Conservation (phyloP, 495 filamentous ascomycete genomes). For the Lindgomyces ingoldianus region DNA sequence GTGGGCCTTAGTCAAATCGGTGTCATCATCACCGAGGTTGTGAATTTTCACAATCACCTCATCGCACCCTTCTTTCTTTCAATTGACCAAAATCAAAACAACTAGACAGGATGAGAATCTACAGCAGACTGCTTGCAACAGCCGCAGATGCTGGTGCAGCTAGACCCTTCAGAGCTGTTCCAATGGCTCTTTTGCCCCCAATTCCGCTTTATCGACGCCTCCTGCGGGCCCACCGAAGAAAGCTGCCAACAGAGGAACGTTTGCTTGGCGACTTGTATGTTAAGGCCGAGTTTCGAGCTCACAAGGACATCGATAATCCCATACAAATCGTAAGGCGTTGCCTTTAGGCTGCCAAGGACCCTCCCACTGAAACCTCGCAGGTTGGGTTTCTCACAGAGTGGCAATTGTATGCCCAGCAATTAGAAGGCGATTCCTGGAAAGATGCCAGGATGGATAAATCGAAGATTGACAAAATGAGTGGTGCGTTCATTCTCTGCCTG, state of each 20-base stretch:
- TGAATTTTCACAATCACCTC: constrained; percentile 3
- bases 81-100: background rate
- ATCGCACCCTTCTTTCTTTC: background rate
- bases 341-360: background rate
- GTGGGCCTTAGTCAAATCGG: background rate
- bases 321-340: constrained; percentile 72
- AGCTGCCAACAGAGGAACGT: constrained; percentile 71
- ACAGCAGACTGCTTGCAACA: constrained; percentile 16
- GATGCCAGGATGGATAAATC: constrained; percentile 73
- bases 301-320: constrained; percentile 82
- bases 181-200: constrained; percentile 82
- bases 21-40: background rate
- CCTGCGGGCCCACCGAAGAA: constrained; percentile 79
- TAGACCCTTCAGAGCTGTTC: constrained; percentile 57
- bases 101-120: constrained; percentile 20
- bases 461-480: constrained; percentile 92
- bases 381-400: constrained; percentile 95
- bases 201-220: constrained; percentile 87
- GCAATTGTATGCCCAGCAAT: constrained; percentile 88
- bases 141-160: constrained; percentile 42
- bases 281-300: constrained; percentile 85
- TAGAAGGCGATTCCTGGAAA: constrained; percentile 82
- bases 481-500: constrained; percentile 54
- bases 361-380: constrained; percentile 47
- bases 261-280: constrained; percentile 87